Percentiles rank a stretch among this genome's conserved stretches.
phyloP scores from a whole-genome alignment of 2,329 filamentous ascomycete species.

The Drechslera avenae region DNA sequence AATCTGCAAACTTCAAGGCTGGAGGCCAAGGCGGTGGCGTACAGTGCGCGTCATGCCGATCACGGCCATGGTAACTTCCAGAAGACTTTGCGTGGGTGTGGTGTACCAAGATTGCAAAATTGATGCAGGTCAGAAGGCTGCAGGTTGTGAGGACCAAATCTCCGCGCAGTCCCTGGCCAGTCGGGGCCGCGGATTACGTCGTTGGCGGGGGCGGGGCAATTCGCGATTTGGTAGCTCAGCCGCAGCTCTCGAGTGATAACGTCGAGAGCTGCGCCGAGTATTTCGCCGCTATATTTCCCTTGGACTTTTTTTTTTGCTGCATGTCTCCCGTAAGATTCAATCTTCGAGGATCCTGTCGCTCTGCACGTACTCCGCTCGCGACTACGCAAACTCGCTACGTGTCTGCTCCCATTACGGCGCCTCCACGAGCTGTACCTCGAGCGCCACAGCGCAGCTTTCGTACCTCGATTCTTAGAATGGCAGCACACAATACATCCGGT shows the following conservation, averaged over 20 bases:
- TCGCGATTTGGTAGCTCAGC: constrained; percentile 8
- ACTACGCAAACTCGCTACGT: constrained; percentile 7
- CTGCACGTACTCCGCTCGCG: constrained; percentile 16
- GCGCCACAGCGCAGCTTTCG: constrained; percentile 33
- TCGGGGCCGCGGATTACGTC: constrained; percentile 17
- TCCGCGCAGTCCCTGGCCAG: constrained; percentile 5
- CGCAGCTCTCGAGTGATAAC: constrained; percentile 12
- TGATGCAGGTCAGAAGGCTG: constrained; percentile 10
- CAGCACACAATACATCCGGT: constrained; percentile 28
- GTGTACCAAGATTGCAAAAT: not conserved
- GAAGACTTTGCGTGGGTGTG: not conserved
- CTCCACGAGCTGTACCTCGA: constrained; percentile 16
- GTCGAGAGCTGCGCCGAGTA: constrained; percentile 9
- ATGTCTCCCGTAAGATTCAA: constrained; percentile 41
- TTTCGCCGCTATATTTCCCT: constrained; percentile 2
- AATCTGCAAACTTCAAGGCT: too few relatives aligned
- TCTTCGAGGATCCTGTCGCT: constrained; percentile 33
- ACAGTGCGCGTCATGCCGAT: not conserved
- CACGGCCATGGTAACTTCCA: not conserved
- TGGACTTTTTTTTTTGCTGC: not conserved
- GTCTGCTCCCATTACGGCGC: constrained; percentile 7
- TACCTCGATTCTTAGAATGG: constrained; percentile 39
- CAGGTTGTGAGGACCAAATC: not conserved
- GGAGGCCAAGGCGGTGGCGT: not conserved
- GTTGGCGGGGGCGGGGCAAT: constrained; percentile 18